Percentiles rank a stretch among this genome's conserved stretches.
Conservation (phyloP, 176 grass and related monocot genomes). For the Areca catechu region DNA sequence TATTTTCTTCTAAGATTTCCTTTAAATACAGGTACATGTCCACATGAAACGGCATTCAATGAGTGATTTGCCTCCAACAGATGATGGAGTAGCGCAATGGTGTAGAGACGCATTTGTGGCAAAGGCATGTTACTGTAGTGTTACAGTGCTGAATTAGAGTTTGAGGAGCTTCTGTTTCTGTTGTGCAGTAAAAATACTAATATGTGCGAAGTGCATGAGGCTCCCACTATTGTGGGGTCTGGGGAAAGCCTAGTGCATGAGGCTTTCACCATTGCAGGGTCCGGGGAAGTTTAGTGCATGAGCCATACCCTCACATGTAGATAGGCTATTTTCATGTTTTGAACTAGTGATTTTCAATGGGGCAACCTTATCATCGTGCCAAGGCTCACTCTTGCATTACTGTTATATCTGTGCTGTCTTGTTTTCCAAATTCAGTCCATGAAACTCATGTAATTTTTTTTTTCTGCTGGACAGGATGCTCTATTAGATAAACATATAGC, state of each 20-base stretch:
- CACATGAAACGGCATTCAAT: conserved; percentile 74
- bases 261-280: no score
- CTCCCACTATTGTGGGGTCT: no score
- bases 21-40: conserved; percentile 64
- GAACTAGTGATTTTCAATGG: no score
- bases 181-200: not conserved
- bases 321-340: no score
- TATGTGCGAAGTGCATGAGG: no score
- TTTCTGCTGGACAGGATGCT: conserved; percentile 41
- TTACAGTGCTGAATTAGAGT: not conserved
- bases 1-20: no score
- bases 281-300: no score
- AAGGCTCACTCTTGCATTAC: not conserved
- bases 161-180: conserved; percentile 1
- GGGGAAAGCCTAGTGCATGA: no score
- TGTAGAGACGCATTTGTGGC: conserved; percentile 81
- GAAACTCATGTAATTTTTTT: not conserved
- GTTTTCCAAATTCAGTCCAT: no score
- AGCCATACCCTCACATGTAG: no score
- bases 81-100: conserved; percentile 77
- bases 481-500: conserved; percentile 80
- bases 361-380: no score
- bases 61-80: conserved; percentile 70
- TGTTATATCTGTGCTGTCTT: not conserved
- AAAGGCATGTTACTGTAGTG: conserved; percentile 38